Percentiles rank a stretch among this genome's conserved stretches.
Conservation (phyloP, 148 eudicot species). For the Salicornia ramosissima region DNA sequence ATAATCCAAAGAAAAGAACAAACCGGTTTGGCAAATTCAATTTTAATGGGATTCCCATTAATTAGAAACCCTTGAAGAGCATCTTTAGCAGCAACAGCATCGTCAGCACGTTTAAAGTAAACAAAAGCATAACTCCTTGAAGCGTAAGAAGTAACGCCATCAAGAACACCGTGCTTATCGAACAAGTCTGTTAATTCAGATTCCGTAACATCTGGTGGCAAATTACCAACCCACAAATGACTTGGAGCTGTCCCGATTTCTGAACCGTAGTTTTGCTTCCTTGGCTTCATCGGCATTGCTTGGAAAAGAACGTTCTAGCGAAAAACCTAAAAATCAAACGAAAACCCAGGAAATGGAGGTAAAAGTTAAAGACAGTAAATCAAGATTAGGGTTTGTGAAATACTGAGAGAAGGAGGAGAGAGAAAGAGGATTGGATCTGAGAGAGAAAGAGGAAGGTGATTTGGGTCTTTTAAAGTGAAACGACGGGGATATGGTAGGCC, state of each 20-base stretch:
- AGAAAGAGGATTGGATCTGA: not conserved
- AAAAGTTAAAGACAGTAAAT: not conserved
- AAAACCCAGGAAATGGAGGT: not conserved
- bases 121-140: slow-evolving; percentile 65
- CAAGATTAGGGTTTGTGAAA: slow-evolving; percentile 10
- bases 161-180: slow-evolving; percentile 53
- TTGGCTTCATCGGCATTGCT: slow-evolving; percentile 15
- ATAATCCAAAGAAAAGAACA: slow-evolving; percentile 32
- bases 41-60: slow-evolving; percentile 49
- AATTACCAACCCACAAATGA: slow-evolving; percentile 82
- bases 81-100: slow-evolving; percentile 47
- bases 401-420: not conserved
- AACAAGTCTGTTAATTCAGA: slow-evolving; percentile 51
- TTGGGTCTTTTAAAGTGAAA: not conserved
- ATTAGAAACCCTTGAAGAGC: slow-evolving; percentile 53
- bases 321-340: not conserved
- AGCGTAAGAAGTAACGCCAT: slow-evolving; percentile 49
- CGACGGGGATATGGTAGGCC: not conserved
- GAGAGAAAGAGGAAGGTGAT: not conserved
- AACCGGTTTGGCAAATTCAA: slow-evolving; percentile 92
- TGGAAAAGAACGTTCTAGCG: not conserved
- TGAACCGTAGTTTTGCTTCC: slow-evolving; percentile 17
- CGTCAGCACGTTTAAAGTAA: slow-evolving; percentile 45
- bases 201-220: slow-evolving; percentile 50
- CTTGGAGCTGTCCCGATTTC: slow-evolving; percentile 37